Base-by-base conservation (phyloP, 257 asterid species). In the Solanum habrochaites region DNA sequence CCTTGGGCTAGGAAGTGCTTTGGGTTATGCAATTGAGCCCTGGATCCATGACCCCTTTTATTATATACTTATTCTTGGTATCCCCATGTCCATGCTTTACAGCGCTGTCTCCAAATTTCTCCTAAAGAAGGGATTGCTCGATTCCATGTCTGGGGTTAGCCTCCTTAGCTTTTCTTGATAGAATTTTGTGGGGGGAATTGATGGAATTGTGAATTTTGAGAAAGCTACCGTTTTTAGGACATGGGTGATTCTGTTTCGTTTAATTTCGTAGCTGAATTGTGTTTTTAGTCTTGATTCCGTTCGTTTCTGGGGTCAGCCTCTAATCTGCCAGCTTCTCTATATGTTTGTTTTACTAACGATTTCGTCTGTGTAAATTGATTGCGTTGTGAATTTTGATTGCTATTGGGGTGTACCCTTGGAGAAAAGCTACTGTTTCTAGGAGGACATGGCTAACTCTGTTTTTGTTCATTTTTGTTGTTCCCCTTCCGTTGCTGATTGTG, bases 31-130 rank as follows among this genome's bases (percentile, higher is more conserved):
- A 25, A 88, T 93, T 56, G 98, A 96, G 88, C 58, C 91, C 1
- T 91, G 98, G 96, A 91, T 95, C 89, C 99, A 96, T 88, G 96
- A 95, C 85, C 99, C 99, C 32, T 91, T 96, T 78, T 94, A 88
- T 90, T 95, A 94, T 70, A 83, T 91, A 43, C 27, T 96, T 85
- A 89, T 96, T 83, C 88, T 96, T 85, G 99, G 98, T 3, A 62
- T 94, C 42, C 99, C 98, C 9, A 85, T 96, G 20, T 88, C 98
- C 2, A 74, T 93, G 40, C 90, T 94, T 39, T 96, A 94, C 83
- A 88, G 89, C 90, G 90, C 91, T 91, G 90, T 75, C 37, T 96
- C 98, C 12, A 88, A 92, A 78, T 66, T 94, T 67, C 89, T 91
- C 3, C 92, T 96, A 86, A 94, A 78, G 4, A 95, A 90, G 74